Conservation (phyloP, 1,139 yeast species). For the Yamadazyma pseudoaaseri region DNA sequence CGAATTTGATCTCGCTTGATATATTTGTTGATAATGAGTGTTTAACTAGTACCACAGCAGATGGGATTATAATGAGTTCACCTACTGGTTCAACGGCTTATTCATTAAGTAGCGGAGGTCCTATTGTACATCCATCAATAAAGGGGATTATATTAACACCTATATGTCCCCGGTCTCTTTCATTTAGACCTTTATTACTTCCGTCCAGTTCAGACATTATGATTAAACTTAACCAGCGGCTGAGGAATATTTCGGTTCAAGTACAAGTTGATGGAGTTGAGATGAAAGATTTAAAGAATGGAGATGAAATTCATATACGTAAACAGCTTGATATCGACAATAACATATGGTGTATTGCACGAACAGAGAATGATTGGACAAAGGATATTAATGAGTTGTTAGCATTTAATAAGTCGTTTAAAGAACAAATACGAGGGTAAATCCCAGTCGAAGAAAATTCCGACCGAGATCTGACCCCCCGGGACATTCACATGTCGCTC, state of each 20-base stretch:
- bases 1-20: constrained; percentile 80
- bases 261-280: constrained; percentile 81
- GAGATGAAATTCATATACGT: constrained; percentile 72
- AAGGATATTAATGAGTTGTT: constrained; percentile 80
- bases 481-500: too few relatives aligned
- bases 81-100: constrained; percentile 98
- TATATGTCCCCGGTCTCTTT: constrained; percentile 83
- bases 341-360: constrained; percentile 90
- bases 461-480: neutral
- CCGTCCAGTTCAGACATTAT: constrained; percentile 73
- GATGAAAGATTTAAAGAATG: constrained; percentile 64
- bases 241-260: constrained; percentile 45
- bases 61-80: constrained; percentile 80
- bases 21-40: constrained; percentile 78
- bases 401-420: constrained; percentile 86
- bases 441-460: neutral
- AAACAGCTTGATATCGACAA: constrained; percentile 22
- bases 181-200: constrained; percentile 80
- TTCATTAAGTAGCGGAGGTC: constrained; percentile 86
- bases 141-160: constrained; percentile 83
- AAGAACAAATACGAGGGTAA: constrained; percentile 7
- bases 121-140: constrained; percentile 87
- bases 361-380: constrained; percentile 86
- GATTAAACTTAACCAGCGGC: constrained; percentile 57
- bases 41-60: constrained; percentile 87